These are phyloP conservation scores for Daldinia vernicosa DNA, from an alignment of 495 filamentous ascomycete species.

Conservation along the genomic window DNA sequence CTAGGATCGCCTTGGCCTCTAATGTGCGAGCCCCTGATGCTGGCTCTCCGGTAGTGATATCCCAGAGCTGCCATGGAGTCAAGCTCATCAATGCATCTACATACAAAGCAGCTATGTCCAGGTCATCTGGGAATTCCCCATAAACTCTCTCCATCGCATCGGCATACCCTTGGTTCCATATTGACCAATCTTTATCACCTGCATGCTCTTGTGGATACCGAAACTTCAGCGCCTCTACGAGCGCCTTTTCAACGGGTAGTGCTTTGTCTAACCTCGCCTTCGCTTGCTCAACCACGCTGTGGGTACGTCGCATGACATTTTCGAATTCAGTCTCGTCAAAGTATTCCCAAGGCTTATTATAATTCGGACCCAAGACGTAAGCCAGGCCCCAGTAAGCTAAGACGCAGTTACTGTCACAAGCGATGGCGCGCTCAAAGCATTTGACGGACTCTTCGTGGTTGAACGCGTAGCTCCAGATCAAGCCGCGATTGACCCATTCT, in stretches of 20 bases:
- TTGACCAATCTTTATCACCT: constrained; percentile 53
- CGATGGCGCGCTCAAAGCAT: constrained; percentile 68
- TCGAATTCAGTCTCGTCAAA: constrained; percentile 69
- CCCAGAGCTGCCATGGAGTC: constrained; percentile 74
- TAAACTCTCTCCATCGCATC: constrained; percentile 69
- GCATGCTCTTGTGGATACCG: constrained; percentile 61
- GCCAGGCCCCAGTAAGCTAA: constrained; percentile 77
- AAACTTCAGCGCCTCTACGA: constrained; percentile 64
- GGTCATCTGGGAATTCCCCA: constrained; percentile 59
- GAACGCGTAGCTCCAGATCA: constrained; percentile 72
- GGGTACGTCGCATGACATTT: constrained; percentile 55
- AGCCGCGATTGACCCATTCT: constrained; percentile 69
- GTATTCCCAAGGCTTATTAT: constrained; percentile 76
- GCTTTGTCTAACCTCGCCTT: constrained; percentile 41
- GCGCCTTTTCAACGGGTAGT: constrained; percentile 60
- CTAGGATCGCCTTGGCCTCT: constrained; percentile 65
- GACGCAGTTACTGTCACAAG: constrained; percentile 61
- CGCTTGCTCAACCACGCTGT: constrained; percentile 56
- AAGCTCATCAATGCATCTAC: constrained; percentile 75
- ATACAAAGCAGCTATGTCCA: constrained; percentile 69
- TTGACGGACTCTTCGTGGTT: constrained; percentile 69
- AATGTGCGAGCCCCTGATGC: constrained; percentile 62
- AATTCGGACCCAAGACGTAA: constrained; percentile 72
- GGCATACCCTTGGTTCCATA: constrained; percentile 67
- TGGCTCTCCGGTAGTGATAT: constrained; percentile 66